Evolutionary conservation across 768 basidiomycete species (phyloP), one percentile per base, ranked within the genome.

Genomic region (Naganishia antarctica): DNA sequence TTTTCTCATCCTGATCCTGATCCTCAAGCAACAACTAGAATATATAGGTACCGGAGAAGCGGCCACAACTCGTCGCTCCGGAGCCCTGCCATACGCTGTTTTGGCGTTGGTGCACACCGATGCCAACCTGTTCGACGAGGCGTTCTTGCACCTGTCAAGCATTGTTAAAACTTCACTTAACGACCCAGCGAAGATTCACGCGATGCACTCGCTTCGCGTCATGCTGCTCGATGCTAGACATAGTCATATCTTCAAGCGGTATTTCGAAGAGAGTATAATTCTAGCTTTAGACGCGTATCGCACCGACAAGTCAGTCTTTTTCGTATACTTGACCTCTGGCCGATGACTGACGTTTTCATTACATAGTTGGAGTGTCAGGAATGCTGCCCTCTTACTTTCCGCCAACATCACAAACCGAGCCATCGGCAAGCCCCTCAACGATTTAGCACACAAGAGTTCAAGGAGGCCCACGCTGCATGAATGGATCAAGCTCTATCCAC

Each of bases 341-440:
- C 21, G 18, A 29, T 41, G n/a, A 11, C 21, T 12, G 11, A 7
- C 45, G 2, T 21, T 21, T 48, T 26, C 34, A 13, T 34, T 29
- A 9, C 34, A n/a, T n/a, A 77, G 76, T 60, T 77, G 76, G 76
- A 76, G 74, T 53, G 76, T 77, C 16, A 51, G 73, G 4, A 77
- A 77, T 63, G 74, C 74, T 45, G 76, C 73, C 13, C 60, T 76
- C 12, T 71, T 77, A 47, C 68, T 77, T 0, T 74, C 76, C 61
- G 73, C 76, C 0, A 70, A 72, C 16, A 62, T 77, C 16, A 62
- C 74, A 5, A 69, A 60, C 5, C 64, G 70, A 21, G 61, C 69
- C 2, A 61, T 71, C 44, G 70, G 70, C 12, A 66, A 64, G 40
- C 71, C 70, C 60, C 68, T 68, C 16, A 66, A 63, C 25, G 70